These are phyloP conservation scores for Tolypocladium endophyticum DNA, from an alignment of 2,329 filamentous ascomycete genomes.

Conservation along the genomic window DNA sequence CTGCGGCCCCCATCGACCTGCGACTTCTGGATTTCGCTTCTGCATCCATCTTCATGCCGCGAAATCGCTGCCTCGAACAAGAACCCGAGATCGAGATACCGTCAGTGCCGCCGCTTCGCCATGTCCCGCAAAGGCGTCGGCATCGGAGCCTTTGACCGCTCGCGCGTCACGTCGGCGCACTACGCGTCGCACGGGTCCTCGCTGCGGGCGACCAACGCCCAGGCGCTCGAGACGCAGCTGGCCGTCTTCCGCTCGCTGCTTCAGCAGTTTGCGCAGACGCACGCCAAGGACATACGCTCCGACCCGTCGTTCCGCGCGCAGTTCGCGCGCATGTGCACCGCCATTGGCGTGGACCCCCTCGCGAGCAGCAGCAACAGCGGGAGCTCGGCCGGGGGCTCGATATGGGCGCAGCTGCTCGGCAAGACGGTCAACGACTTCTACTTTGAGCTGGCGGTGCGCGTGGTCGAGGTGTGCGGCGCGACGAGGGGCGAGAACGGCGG, in stretches of 20 bases:
- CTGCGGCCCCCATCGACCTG: not conserved
- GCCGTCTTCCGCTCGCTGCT: constrained; percentile 92
- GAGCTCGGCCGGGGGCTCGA: constrained; percentile 36
- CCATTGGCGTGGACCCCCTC: constrained; percentile 91
- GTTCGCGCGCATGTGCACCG: constrained; percentile 96
- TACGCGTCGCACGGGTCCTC: constrained; percentile 83
- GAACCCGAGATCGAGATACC: not conserved
- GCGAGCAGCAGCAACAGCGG: constrained; percentile 34
- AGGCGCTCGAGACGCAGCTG: constrained; percentile 83
- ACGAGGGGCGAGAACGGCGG: constrained; percentile 89
- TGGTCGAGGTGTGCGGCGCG: constrained; percentile 83
- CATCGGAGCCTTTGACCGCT: constrained; percentile 80
- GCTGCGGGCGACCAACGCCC: constrained; percentile 74
- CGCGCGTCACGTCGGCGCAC: constrained; percentile 73
- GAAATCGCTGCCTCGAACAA: not conserved
- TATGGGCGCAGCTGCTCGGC: constrained; percentile 90
- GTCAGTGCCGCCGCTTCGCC: not conserved
- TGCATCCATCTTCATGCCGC: not conserved
- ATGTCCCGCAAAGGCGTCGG: constrained; percentile 79
- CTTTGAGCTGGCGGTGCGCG: constrained; percentile 90
- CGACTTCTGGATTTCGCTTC: not conserved
- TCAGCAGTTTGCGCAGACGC: constrained; percentile 89
- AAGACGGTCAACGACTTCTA: constrained; percentile 96
- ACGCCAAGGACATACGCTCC: constrained; percentile 90
- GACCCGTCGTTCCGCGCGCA: constrained; percentile 92